Evolutionary conservation across 495 filamentous ascomycete genomes (phyloP), one percentile per base, ranked within the genome.

Genomic region (Xylaria scruposa): DNA sequence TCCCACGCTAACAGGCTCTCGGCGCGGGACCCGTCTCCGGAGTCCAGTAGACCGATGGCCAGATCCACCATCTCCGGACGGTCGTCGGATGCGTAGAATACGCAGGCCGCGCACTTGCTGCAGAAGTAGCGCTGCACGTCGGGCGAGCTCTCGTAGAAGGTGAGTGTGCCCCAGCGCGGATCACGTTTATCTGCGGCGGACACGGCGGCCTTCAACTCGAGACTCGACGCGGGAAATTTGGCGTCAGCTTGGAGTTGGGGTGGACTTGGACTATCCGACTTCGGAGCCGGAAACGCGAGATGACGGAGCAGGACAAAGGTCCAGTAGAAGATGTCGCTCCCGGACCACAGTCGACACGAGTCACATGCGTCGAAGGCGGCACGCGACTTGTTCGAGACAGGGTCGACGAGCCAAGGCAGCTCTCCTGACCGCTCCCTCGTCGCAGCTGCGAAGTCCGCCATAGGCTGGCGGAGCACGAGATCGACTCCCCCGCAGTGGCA

Each of bases 401-500:
- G 71, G 33, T 84, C 79, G 31, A 84, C 78, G 60, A 82, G 79
- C 83, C 83, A 88, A 0, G 77, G 77, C 17, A 81, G 64, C 26
- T 76, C 71, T 24, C 75, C 71, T 24, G 60, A 47, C 68, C 63
- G n/a, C 63, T 68, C 31, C 13, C 42, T 44, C 24, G 29, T 44
- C 24, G 29, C 29, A 31, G 60, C 53, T 0, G 38, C 44, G 36
- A 47, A 70, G 17, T 72, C 46, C 24, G 82, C 79, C 17, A 73
- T 72, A 29, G 75, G 69, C 56, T 78, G 78, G 17, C 59, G 72
- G 6, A 83, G 56, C 31, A 83, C 78, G 1, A 84, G 72, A 29
- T 79, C 74, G 10, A 89, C 81, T 9, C 87, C 88, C 3, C 82
- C 79, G 72, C 87, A 90, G 49, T 85, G 82, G 66, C 88, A 90